These are phyloP conservation scores for Phytophthora brassicae DNA, from an alignment of 352 stramenopile genomes.

Conservation along the genomic window DNA sequence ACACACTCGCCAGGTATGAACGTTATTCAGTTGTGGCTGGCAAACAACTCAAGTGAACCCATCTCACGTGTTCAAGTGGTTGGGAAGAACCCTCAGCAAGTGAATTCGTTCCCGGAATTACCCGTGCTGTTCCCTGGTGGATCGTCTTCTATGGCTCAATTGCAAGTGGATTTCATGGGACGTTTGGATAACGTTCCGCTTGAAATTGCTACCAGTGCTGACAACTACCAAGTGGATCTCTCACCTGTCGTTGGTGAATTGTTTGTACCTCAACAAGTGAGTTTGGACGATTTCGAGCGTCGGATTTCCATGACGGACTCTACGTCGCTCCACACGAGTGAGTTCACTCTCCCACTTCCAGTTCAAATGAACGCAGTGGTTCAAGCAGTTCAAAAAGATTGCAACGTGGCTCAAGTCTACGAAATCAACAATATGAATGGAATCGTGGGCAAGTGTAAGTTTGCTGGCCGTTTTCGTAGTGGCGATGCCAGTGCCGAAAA, in stretches of 20 bases:
- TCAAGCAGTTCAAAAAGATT: slow-evolving; percentile 54
- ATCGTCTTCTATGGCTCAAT: slow-evolving; percentile 67
- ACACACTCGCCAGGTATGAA: slow-evolving; percentile 69
- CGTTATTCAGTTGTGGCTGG: slow-evolving; percentile 69
- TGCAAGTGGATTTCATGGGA: slow-evolving; percentile 85
- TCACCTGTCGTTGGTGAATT: slow-evolving; percentile 65
- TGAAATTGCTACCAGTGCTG: slow-evolving; percentile 54
- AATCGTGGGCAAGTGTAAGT: slow-evolving; percentile 67
- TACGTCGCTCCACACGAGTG: slow-evolving; percentile 56
- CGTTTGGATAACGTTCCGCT: slow-evolving; percentile 69
- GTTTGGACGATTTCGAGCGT: slow-evolving; percentile 68
- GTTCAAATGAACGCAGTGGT: slow-evolving; percentile 55
- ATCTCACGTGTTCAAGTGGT: slow-evolving; percentile 55
- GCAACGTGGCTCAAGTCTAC: slow-evolving; percentile 72
- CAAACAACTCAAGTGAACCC: slow-evolving; percentile 64
- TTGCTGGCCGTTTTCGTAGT: slow-evolving; percentile 60
- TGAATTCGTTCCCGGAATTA: slow-evolving; percentile 83
- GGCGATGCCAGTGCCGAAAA: slow-evolving; percentile 39
- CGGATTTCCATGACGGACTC: slow-evolving; percentile 61
- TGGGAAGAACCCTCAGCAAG: slow-evolving; percentile 39
- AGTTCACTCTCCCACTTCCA: slow-evolving; percentile 50
- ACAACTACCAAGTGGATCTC: slow-evolving; percentile 61
- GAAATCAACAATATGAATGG: slow-evolving; percentile 75
- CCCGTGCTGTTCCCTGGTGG: slow-evolving; percentile 81
- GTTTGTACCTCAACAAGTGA: slow-evolving; percentile 71